phyloP scores from a whole-genome alignment of 805 yeast genomes.

The Starmerella etchellsii region DNA sequence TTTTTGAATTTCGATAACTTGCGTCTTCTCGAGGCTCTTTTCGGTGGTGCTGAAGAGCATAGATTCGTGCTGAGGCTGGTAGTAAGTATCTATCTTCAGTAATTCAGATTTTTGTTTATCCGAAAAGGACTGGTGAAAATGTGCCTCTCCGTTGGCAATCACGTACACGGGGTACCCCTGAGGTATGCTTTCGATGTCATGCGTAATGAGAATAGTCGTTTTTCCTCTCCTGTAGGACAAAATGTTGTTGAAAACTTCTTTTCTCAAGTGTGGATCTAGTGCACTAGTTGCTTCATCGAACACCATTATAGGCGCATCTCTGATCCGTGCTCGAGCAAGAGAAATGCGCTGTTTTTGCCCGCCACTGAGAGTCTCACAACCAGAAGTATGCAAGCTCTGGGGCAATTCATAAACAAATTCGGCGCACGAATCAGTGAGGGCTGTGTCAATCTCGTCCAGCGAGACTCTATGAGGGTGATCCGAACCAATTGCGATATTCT shows the following conservation, averaged over 20 bases:
- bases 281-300: slow-evolving; percentile 84
- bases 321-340: slow-evolving; percentile 65
- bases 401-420: slow-evolving; percentile 39
- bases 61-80: neutral
- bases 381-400: slow-evolving; percentile 41
- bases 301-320: slow-evolving; percentile 62
- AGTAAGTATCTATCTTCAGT: neutral
- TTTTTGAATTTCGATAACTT: no score
- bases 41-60: neutral
- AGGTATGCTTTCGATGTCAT: slow-evolving; percentile 49
- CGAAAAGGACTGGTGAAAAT: neutral
- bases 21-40: no score
- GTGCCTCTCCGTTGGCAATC: slow-evolving; percentile 46
- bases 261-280: slow-evolving; percentile 44
- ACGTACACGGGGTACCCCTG: slow-evolving; percentile 45
- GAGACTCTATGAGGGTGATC: slow-evolving; percentile 20
- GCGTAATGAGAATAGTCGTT: slow-evolving; percentile 75
- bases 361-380: slow-evolving; percentile 48
- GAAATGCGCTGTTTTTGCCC: slow-evolving; percentile 84
- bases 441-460: slow-evolving; percentile 29
- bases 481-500: slow-evolving; percentile 49
- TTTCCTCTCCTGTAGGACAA: slow-evolving; percentile 48
- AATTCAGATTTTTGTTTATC: neutral
- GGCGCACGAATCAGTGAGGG: slow-evolving; percentile 40
- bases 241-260: slow-evolving; percentile 37